Conservation (phyloP, 1,284 basidiomycete genomes). For the Leccinum colubrinum region DNA sequence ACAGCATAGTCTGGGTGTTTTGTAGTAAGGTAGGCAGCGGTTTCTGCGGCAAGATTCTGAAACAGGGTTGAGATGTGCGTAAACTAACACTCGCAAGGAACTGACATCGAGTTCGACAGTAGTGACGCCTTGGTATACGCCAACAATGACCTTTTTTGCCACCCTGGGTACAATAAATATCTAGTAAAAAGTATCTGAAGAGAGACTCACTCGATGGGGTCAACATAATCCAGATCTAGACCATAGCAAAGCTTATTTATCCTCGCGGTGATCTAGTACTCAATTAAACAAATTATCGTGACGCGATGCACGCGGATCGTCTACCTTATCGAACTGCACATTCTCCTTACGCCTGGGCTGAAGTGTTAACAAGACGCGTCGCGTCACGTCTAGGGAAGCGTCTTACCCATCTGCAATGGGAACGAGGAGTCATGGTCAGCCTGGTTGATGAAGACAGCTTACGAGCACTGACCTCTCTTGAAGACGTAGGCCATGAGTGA, state of each 20-base stretch:
- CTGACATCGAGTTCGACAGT: slow-evolving; percentile 95
- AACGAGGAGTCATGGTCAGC: slow-evolving; percentile 16
- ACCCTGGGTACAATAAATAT: slow-evolving; percentile 47
- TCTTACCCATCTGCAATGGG: slow-evolving; percentile 60
- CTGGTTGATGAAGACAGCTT: not conserved
- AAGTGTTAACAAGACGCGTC: slow-evolving; percentile 21
- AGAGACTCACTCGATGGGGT: slow-evolving; percentile 82
- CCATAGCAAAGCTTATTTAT: slow-evolving; percentile 98
- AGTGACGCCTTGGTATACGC: slow-evolving; percentile 95
- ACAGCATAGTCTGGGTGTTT: slow-evolving; percentile 98
- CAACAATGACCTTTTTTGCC: slow-evolving; percentile 93
- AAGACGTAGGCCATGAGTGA: slow-evolving; percentile 63
- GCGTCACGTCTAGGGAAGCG: slow-evolving; percentile 31
- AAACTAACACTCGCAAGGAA: slow-evolving; percentile 13
- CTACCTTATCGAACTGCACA: slow-evolving; percentile 85
- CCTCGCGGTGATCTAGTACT: slow-evolving; percentile 76
- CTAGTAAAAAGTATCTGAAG: not conserved
- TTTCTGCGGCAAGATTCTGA: slow-evolving; percentile 93
- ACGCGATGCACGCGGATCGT: slow-evolving; percentile 15
- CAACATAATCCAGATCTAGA: slow-evolving; percentile 90
- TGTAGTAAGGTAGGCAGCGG: slow-evolving; percentile 96
- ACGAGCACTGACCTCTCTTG: slow-evolving; percentile 61
- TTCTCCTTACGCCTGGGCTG: slow-evolving; percentile 72
- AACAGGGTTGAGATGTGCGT: slow-evolving; percentile 9
- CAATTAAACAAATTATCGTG: slow-evolving; percentile 16